phyloP scores from a whole-genome alignment of 1,284 basidiomycete species.

The Cutaneotrichosporon mucoides region DNA sequence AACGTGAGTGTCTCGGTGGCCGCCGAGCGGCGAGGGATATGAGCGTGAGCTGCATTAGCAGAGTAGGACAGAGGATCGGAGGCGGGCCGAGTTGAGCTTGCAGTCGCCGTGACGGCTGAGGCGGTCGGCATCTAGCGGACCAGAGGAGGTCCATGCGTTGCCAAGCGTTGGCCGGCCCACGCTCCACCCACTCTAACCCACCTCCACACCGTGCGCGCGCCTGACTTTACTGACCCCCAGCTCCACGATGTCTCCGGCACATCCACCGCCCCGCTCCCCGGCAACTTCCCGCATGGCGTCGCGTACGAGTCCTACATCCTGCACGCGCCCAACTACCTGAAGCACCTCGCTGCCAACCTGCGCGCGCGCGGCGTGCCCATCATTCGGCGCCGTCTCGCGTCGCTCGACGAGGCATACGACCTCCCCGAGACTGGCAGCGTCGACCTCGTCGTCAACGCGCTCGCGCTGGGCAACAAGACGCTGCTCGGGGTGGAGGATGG shows the following conservation, averaged over 20 bases:
- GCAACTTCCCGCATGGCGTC: conserved; percentile 26
- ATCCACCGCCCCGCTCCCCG: conserved; percentile 18
- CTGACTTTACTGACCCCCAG: background rate
- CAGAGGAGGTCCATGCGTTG: too few species aligned
- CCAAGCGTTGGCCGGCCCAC: too few species aligned
- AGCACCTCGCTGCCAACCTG: conserved; percentile 35
- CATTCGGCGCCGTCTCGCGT: conserved; percentile 36
- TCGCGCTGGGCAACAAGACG: conserved; percentile 44
- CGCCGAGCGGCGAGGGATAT: background rate
- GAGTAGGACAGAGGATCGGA: background rate
- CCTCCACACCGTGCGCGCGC: too few species aligned
- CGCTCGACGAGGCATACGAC: conserved; percentile 47
- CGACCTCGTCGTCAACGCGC: conserved; percentile 52
- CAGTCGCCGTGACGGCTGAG: too few species aligned
- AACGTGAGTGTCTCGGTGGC: conserved; percentile 49
- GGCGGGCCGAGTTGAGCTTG: too few species aligned
- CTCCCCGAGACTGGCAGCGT: conserved; percentile 29
- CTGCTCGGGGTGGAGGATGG: conserved; percentile 46
- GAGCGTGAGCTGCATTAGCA: background rate
- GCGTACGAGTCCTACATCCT: conserved; percentile 43
- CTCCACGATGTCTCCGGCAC: conserved; percentile 7
- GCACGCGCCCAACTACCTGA: conserved; percentile 46
- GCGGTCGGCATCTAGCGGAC: too few species aligned
- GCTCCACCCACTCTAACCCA: background rate
- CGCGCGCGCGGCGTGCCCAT: conserved; percentile 38